phyloP scores from a whole-genome alignment of 2,329 filamentous ascomycete species.

The Diaporthe eres region DNA sequence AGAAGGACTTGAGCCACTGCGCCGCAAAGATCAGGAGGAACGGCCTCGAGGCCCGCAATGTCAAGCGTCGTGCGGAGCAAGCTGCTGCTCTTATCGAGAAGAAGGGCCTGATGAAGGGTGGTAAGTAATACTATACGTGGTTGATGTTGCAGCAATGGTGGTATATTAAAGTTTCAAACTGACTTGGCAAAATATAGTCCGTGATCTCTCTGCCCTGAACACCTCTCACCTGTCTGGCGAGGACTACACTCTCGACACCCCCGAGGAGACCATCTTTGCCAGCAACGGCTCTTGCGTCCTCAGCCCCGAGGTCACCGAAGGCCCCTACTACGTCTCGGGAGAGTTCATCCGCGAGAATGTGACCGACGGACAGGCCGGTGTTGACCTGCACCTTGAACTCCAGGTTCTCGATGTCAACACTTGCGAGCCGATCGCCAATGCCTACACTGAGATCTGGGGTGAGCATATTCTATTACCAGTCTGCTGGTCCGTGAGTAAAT shows the following conservation, averaged over 20 bases:
- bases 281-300: constrained; percentile 63
- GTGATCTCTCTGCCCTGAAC: constrained; percentile 52
- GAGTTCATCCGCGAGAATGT: constrained; percentile 61
- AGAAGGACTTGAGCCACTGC: constrained; percentile 55
- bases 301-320: constrained; percentile 66
- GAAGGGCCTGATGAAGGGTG: constrained; percentile 46
- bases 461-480: constrained; percentile 5
- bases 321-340: constrained; percentile 66
- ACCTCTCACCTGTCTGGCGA: constrained; percentile 56
- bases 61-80: constrained; percentile 54
- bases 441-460: constrained; percentile 63
- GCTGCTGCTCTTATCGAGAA: constrained; percentile 52
- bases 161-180: constrained; percentile 33
- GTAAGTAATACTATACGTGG: not conserved
- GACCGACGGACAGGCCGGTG: constrained; percentile 58
- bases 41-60: constrained; percentile 53
- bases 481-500: too few species aligned
- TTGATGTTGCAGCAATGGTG: not conserved
- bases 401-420: constrained; percentile 64
- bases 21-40: constrained; percentile 55
- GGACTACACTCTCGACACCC: constrained; percentile 52
- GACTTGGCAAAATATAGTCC: constrained; percentile 47
- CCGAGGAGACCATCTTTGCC: constrained; percentile 55
- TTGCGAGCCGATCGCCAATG: constrained; percentile 60
- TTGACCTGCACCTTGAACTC: constrained; percentile 60